These are phyloP conservation scores for Zoysia pacifica DNA, from an alignment of 176 grass and related monocot species.

Conservation along the genomic window DNA sequence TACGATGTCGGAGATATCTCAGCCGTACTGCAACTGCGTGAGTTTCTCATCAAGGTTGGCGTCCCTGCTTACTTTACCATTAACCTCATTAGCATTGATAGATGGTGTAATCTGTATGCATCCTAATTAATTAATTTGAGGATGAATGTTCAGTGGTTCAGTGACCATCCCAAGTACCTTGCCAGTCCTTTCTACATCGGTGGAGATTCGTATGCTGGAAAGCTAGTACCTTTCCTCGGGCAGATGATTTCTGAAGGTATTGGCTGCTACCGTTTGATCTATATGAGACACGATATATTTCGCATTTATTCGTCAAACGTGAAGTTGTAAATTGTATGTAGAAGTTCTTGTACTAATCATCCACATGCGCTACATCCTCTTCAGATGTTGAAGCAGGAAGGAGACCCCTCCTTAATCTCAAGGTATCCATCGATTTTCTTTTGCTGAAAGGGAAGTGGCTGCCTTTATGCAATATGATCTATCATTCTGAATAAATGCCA, in stretches of 20 bases:
- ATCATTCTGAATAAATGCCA: background rate
- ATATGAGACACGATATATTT: background rate
- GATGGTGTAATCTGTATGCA: background rate
- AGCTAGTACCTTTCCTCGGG: constrained; percentile 40
- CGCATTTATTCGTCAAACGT: background rate
- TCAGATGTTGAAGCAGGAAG: constrained; percentile 36
- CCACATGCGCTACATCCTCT: background rate
- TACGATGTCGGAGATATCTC: constrained; percentile 54
- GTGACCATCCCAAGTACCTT: constrained; percentile 40
- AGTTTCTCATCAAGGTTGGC: constrained; percentile 52
- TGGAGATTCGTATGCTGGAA: constrained; percentile 61
- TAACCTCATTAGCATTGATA: background rate
- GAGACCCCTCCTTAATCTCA: constrained; percentile 21
- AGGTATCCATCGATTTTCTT: constrained; percentile 1
- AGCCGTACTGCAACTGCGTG: constrained; percentile 31
- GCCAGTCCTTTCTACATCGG: constrained; percentile 58
- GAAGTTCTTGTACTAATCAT: background rate
- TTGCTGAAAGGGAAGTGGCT: background rate
- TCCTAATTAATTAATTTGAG: background rate
- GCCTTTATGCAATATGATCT: background rate
- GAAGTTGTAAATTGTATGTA: background rate
- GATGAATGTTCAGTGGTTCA: constrained; percentile 50
- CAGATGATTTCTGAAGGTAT: constrained; percentile 61
- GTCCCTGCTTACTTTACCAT: background rate
- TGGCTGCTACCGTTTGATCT: background rate